These are phyloP conservation scores for Dryas drummondii DNA, from an alignment of 306 rosid species.

Conservation along the genomic window DNA sequence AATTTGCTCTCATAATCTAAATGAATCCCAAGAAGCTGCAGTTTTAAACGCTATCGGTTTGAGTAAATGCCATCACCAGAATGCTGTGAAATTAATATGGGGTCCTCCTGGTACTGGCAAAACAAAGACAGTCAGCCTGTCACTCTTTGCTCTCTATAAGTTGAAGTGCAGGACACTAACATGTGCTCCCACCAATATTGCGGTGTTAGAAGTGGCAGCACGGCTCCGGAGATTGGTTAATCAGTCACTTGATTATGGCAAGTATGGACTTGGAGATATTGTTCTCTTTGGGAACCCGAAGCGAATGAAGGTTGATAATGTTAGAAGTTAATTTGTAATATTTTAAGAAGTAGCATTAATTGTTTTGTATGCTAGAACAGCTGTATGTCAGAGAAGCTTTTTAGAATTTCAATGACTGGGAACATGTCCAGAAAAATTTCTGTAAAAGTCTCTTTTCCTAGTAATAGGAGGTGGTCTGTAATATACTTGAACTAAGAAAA, in stretches of 20 bases:
- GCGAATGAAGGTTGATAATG: conserved; percentile 31
- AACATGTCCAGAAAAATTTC: too few relatives aligned
- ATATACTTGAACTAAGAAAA: too few relatives aligned
- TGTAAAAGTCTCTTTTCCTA: too few relatives aligned
- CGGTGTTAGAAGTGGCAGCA: conserved; percentile 29
- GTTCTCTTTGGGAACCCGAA: conserved; percentile 30
- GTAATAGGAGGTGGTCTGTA: too few relatives aligned
- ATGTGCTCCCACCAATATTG: conserved; percentile 38
- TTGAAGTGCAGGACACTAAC: conserved; percentile 27
- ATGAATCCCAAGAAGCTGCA: conserved; percentile 23
- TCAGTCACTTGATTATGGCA: neutral
- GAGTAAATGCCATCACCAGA: conserved; percentile 14
- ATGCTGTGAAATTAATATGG: conserved; percentile 28
- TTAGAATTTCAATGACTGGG: too few relatives aligned
- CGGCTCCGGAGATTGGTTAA: conserved; percentile 21
- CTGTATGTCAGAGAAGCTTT: too few relatives aligned
- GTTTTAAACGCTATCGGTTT: conserved; percentile 21
- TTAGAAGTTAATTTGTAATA: too few relatives aligned
- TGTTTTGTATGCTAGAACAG: too few relatives aligned
- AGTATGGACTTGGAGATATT: conserved; percentile 38
- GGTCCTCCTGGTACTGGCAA: conserved; percentile 53
- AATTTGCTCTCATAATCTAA: conserved; percentile 23
- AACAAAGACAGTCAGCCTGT: conserved; percentile 27
- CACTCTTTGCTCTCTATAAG: conserved; percentile 18
- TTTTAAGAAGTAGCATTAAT: too few relatives aligned